phyloP scores from a whole-genome alignment of 495 filamentous ascomycete genomes.

The Talaromyces stipitatus region DNA sequence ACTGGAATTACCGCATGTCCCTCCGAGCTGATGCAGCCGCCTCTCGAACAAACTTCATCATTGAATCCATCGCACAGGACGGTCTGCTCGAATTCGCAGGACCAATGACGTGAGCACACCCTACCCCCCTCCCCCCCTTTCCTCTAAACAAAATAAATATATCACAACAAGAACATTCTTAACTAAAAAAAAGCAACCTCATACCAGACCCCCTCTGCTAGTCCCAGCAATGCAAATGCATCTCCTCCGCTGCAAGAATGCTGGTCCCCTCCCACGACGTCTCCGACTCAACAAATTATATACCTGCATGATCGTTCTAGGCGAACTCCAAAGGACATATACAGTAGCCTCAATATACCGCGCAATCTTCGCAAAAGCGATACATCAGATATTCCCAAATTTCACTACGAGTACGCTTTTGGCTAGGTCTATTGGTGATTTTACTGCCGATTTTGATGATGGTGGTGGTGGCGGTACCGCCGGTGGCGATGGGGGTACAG shows the following conservation, averaged over 20 bases:
- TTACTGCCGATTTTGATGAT: conserved; percentile 25
- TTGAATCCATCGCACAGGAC: conserved; percentile 24
- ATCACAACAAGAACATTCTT: background rate
- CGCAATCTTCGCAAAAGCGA: conserved; percentile 23
- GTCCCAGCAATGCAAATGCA: conserved; percentile 36
- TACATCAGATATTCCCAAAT: conserved; percentile 20
- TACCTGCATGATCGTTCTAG: conserved; percentile 33
- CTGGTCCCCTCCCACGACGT: conserved; percentile 20
- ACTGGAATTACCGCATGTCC: conserved; percentile 15
- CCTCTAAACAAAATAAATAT: background rate
- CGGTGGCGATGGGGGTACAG: background rate
- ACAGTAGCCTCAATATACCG: conserved; percentile 25
- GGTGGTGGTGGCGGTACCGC: conserved; percentile 11
- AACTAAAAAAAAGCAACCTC: conserved; percentile 7
- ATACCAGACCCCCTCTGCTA: conserved; percentile 21
- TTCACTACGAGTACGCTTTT: conserved; percentile 5
- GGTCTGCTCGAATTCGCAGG: conserved; percentile 18
- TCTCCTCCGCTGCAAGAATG: conserved; percentile 26
- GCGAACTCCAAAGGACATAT: conserved; percentile 29
- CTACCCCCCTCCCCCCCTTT: background rate
- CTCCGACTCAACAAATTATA: conserved; percentile 32
- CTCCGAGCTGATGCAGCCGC: conserved; percentile 21
- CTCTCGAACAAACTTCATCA: conserved; percentile 22
- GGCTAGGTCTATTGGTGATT: conserved; percentile 11
- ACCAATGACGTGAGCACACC: conserved; percentile 26